phyloP scores from a whole-genome alignment of 2,329 filamentous ascomycete species.

The Curvularia sp. region DNA sequence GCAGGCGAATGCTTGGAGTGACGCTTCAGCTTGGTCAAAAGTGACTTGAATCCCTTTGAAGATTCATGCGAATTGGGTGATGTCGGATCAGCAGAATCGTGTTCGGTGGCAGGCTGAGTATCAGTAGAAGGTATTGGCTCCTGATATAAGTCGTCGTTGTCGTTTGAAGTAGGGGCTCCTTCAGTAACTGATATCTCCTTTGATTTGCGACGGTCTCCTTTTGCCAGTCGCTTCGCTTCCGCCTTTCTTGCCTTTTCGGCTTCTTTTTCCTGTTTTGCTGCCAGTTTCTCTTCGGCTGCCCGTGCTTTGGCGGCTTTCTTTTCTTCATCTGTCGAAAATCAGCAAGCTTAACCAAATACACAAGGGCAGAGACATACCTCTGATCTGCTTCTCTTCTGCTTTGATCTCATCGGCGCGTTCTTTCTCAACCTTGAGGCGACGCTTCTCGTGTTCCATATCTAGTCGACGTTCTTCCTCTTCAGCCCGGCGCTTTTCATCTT shows the following conservation, averaged over 20 bases:
- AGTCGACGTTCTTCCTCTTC: conserved; percentile 66
- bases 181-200: conserved; percentile 41
- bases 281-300: conserved; percentile 59
- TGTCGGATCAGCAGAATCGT: conserved; percentile 21
- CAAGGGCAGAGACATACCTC: conserved; percentile 57
- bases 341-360: conserved; percentile 10
- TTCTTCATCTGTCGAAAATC: conserved; percentile 58
- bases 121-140: conserved; percentile 22
- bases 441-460: conserved; percentile 70
- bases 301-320: conserved; percentile 57
- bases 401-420: conserved; percentile 56
- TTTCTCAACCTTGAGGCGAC: conserved; percentile 65
- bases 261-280: conserved; percentile 48
- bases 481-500: conserved; percentile 71
- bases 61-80: conserved; percentile 40
- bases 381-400: conserved; percentile 57
- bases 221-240: conserved; percentile 59
- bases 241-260: conserved; percentile 58
- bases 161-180: conserved; percentile 13
- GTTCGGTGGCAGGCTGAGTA: conserved; percentile 12
- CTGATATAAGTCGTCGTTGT: conserved; percentile 32
- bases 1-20: conserved; percentile 43
- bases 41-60: conserved; percentile 47
- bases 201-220: conserved; percentile 63
- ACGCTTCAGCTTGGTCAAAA: conserved; percentile 51